These are phyloP conservation scores for Cladophialophora bantiana DNA, from an alignment of 2,329 filamentous ascomycete genomes.

Conservation along the genomic window DNA sequence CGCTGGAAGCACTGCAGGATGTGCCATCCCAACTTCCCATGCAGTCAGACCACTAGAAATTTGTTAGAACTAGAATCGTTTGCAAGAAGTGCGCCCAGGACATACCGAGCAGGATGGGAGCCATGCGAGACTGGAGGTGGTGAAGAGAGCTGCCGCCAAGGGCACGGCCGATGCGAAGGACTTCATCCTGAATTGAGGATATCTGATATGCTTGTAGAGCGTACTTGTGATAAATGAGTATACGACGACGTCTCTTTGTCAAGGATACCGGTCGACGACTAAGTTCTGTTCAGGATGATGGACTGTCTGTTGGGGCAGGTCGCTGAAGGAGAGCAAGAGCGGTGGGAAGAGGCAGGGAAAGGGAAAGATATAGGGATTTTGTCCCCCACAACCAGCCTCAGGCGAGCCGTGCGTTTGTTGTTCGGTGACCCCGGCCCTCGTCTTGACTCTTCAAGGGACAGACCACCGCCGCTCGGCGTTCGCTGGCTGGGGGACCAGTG, in stretches of 20 bases:
- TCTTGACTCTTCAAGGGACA: neutral
- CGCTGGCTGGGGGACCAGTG: neutral
- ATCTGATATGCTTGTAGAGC: slow-evolving; percentile 2
- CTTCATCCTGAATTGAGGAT: slow-evolving; percentile 34
- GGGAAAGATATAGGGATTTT: slow-evolving; percentile 31
- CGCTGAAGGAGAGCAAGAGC: slow-evolving; percentile 17
- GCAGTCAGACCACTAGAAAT: slow-evolving; percentile 39
- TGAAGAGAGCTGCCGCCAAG: slow-evolving; percentile 37
- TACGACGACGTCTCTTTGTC: slow-evolving; percentile 5
- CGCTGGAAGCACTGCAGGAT: slow-evolving; percentile 32
- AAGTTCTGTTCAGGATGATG: slow-evolving; percentile 2
- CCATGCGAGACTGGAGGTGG: slow-evolving; percentile 36
- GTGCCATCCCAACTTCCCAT: slow-evolving; percentile 39
- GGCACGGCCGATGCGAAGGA: slow-evolving; percentile 32
- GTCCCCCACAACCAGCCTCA: slow-evolving; percentile 15
- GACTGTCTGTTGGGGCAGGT: slow-evolving; percentile 14
- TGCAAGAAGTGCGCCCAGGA: neutral
- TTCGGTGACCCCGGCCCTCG: slow-evolving; percentile 3
- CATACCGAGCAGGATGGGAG: slow-evolving; percentile 36
- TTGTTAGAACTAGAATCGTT: neutral
- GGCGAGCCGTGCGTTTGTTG: slow-evolving; percentile 23
- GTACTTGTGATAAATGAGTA: neutral
- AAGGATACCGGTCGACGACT: neutral
- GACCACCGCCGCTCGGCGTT: neutral
- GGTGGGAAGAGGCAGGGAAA: slow-evolving; percentile 14